Base-by-base conservation (phyloP, 305 asterid genomes). In the Fraxinus platypoda region DNA sequence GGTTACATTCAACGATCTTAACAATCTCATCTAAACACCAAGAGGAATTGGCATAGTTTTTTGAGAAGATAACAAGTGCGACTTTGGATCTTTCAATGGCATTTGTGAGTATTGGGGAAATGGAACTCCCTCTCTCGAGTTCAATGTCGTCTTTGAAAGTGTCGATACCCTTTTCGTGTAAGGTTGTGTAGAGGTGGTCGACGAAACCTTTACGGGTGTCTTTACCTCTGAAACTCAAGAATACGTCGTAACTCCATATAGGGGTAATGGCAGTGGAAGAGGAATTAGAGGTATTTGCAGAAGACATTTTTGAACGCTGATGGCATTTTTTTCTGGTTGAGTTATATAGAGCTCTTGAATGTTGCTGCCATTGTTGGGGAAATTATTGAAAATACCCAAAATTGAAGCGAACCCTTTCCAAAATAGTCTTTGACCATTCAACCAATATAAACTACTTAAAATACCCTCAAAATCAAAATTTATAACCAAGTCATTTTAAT, bases 51-150 rank as follows among this genome's bases (percentile, higher is more conserved):
- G 81, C 85, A 34, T 82, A 82, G 78, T 82, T 77, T 19, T 68
- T n/a, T 1, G 85, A 82, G 31, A 82, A 82, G 2, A 82, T 33
- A 6, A 68, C 59, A 13, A 82, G 23, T 21, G 85, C 78, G n/a
- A 77, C 64, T 1, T 43, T 0, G 0, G 85, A 76, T 6, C 46
- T 52, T 76, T 77, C 78, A 23, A 82, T 82, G 21, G 78, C 78
- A 12, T 59, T 82, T 6, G 0, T 0, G 8, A 68, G 85, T 13
- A 0, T 12, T 15, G 72, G 33, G n/a, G 85, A 76, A 70, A 77
- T 82, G 11, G 25, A 77, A 1, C 43, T 31, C 8, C 77, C 81
- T 49, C 37, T 82, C n/a, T 64, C 35, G 13, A 82, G 72, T 1
- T 77, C 70, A 6, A 38, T 77, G 4, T 49, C 23, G 54, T 82